A percentile compares a stretch with the other conserved stretches of the same genome.
These are phyloP conservation scores for Botrytis paeoniae DNA, from an alignment of 2,329 filamentous ascomycete species.

Conservation along the genomic window DNA sequence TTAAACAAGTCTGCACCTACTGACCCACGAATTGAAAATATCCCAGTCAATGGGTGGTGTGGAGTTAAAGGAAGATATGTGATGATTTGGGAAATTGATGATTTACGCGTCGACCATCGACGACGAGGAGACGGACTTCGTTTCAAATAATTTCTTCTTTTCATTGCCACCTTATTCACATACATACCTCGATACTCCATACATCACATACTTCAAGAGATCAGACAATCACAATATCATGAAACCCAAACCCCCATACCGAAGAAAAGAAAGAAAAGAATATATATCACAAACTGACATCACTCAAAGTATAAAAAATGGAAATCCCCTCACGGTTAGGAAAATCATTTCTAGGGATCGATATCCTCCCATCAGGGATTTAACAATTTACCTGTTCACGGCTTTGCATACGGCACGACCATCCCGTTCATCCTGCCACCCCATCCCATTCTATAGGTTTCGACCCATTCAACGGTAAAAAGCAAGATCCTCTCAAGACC, in stretches of 20 bases:
- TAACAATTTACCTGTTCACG: not conserved
- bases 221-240: not conserved
- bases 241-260: not conserved
- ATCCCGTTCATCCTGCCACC: not conserved
- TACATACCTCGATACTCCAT: not conserved
- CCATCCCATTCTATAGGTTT: not conserved
- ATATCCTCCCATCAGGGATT: not conserved
- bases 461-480: conserved; percentile 4
- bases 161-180: too few relatives aligned
- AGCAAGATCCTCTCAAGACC: not conserved
- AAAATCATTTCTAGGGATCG: not conserved
- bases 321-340: too few relatives aligned
- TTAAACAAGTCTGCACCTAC: not conserved
- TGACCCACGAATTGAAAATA: not conserved
- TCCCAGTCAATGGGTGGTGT: not conserved
- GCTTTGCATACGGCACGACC: not conserved
- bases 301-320: conserved; percentile 4
- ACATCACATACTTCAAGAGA: not conserved
- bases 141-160: not conserved
- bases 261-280: not conserved
- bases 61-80: not conserved
- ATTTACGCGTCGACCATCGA: not conserved
- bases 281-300: not conserved
- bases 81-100: not conserved
- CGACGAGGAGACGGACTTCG: not conserved